Base-by-base conservation (phyloP, 192 early-diverging fungal genomes). In the Podila minutissima region DNA sequence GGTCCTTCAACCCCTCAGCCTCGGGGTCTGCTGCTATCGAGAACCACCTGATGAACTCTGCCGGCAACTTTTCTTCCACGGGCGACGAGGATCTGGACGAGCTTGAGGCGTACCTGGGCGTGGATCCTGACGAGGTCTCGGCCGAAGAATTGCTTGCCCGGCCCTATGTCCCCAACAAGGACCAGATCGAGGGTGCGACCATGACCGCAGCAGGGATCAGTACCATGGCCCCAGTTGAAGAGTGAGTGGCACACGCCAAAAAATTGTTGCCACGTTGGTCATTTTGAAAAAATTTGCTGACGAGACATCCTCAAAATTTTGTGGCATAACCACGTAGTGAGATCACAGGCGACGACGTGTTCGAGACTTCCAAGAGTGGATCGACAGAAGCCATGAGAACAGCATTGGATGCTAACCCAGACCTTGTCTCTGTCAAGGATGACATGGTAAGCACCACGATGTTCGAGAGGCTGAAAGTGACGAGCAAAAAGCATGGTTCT, bases 131-230 rank as follows among this genome's bases (percentile, higher is more conserved):
- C 26, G 77, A 81, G 62, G 19, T 81, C 28, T 81, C 77, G 17
- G 77, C 77, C 0, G 77, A 81, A 15, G 77, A 81, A 37, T 20
- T 81, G 57, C 26, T 81, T 31, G 71, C 77, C 3, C 66, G 77
- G 1, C 77, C 77, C 5, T 81, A 60, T 65, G 77, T 81, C 5
- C 77, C 71, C 22, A 69, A 22, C 15, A 35, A 58, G 13, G 67
- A 48, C 9, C 59, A 69, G 41, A 64, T 73, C 2, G 71, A 69
- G 0, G 71, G 66, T 1, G 62, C 62, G 12, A n/a, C 61, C 1
- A 81, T 73, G 70, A 73, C 76, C 2, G 76, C 70, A 2, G 66
- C 77, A 4, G 77, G 77, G 9, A 81, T 88, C n/a, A 88, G 86
- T 48, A 76, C 86, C 4, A 71, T 88, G 79, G 79, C 79, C 4